Evolutionary conservation across 345 rosid species (phyloP).

Genomic region (Euphorbia peplus): DNA sequence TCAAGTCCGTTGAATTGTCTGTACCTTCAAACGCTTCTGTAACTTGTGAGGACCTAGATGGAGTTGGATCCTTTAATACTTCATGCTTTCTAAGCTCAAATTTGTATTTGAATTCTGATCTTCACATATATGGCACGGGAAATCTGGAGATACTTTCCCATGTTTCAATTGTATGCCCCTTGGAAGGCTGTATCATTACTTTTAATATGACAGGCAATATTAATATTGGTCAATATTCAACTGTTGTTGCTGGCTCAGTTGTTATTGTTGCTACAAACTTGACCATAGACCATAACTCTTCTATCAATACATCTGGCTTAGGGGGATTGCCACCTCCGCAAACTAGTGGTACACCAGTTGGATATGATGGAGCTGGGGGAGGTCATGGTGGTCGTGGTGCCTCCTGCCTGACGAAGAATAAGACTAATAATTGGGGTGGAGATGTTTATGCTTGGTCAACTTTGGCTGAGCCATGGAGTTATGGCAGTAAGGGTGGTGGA

Average conservation of each 20-base stretch:
- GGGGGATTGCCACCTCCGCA: constrained; percentile 91
- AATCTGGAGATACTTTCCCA: constrained; percentile 67
- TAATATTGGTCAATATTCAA: constrained; percentile 62
- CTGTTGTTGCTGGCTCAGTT: constrained; percentile 67
- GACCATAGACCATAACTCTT: constrained; percentile 56
- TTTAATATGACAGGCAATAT: constrained; percentile 76
- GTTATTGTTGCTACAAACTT: constrained; percentile 57
- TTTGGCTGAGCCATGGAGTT: constrained; percentile 84
- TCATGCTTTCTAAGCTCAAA: constrained; percentile 77
- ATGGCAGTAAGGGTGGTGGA: constrained; percentile 89
- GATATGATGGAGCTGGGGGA: constrained; percentile 89
- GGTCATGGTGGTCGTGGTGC: constrained; percentile 99
- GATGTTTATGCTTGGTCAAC: constrained; percentile 93
- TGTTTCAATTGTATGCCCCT: constrained; percentile 63
- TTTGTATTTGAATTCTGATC: constrained; percentile 56
- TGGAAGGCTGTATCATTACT: constrained; percentile 61
- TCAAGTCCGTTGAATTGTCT: constrained; percentile 21
- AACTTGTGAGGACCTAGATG: constrained; percentile 71
- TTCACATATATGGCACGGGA: constrained; percentile 61
- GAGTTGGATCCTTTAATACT: constrained; percentile 85
- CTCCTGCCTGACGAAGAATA: constrained; percentile 62
- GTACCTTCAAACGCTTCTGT: constrained; percentile 28
- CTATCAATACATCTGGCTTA: constrained; percentile 68
- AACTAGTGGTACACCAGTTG: constrained; percentile 90
- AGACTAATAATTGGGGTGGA: constrained; percentile 81